Base-by-base conservation (phyloP, 345 rosid species). In the Kernera saxatilis region DNA sequence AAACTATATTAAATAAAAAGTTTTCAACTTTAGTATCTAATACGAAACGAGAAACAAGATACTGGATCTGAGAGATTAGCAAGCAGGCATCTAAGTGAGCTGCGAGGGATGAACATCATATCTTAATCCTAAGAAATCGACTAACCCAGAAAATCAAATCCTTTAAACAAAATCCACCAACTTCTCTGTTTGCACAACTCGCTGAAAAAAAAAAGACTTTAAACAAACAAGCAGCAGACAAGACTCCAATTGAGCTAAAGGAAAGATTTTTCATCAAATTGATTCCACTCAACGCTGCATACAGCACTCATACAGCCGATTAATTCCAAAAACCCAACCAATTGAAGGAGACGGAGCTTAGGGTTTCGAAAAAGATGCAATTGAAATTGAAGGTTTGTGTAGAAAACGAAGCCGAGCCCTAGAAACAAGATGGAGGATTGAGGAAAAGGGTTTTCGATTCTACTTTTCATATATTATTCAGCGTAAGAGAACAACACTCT, bases 281-380 rank as follows among this genome's bases (percentile, higher is more conserved):
- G 27, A 26, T 2, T 14, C 4, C 43, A 12, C 4, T 5, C 12
- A n/a, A 4, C 0, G 6, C 14, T 15, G 5, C 13, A 1, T n/a
- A 29, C 8, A 11, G 18, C 1, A 64, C 41, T 15, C 6, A 35
- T n/a, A 15, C 3, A 61, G 3, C 6, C 18, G 5, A 61, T 8
- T 21, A 7, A 23, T 22, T 18, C 26, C 52, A 29, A 15, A 53
- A 35, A 17, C 46, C 19, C 3, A 64, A 55, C 26, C 12, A 37
- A 49, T 50, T 21, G 49, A 44, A 59, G 8, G 8, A 56, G 21
- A 73, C 32, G 2, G 3, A 30, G 8, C 0, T 53, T 68, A 61
- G 74, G 78, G 64, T 68, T 75, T 52, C 13, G 30, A 29, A 30
- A 50, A 43, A 66, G 46, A 57, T 49, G 37, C 68, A 32, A 58